phyloP scores from a whole-genome alignment of 1,284 basidiomycete genomes.

The Golubevia pallescens region DNA sequence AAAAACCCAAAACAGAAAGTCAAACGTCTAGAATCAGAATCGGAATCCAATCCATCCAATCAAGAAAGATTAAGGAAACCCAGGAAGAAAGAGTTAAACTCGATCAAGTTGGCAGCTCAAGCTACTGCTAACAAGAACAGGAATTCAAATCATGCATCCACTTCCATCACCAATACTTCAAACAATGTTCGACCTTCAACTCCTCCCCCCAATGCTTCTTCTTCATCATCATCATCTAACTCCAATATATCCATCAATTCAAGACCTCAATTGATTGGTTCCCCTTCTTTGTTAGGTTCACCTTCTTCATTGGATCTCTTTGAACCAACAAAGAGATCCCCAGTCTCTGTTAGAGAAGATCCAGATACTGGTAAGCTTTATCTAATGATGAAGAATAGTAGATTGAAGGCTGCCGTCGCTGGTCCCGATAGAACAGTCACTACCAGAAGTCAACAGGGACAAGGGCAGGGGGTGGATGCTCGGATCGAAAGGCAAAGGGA shows the following conservation, averaged over 20 bases:
- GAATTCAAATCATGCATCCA: too few species aligned
- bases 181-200: too few species aligned
- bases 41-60: not conserved
- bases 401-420: not conserved
- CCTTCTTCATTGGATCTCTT: slow-evolving; percentile 10
- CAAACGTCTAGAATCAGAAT: not conserved
- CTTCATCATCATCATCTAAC: too few species aligned
- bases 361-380: slow-evolving; percentile 39
- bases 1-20: not conserved
- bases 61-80: not conserved
- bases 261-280: slow-evolving; percentile 15
- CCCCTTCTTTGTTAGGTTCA: not conserved
- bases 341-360: slow-evolving; percentile 33
- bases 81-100: not conserved
- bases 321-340: slow-evolving; percentile 28
- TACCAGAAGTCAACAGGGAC: slow-evolving; percentile 14
- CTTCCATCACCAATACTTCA: too few species aligned
- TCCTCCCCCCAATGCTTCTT: too few species aligned
- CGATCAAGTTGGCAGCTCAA: not conserved
- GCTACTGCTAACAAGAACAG: too few species aligned
- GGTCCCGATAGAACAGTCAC: slow-evolving; percentile 15
- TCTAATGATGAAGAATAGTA: slow-evolving; percentile 16
- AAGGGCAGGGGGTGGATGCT: slow-evolving; percentile 16
- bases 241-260: too few species aligned
- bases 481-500: slow-evolving; percentile 20